These are phyloP conservation scores for Liriodendron chinense DNA, from an alignment of 164 flowering plant genomes.

Conservation along the genomic window DNA sequence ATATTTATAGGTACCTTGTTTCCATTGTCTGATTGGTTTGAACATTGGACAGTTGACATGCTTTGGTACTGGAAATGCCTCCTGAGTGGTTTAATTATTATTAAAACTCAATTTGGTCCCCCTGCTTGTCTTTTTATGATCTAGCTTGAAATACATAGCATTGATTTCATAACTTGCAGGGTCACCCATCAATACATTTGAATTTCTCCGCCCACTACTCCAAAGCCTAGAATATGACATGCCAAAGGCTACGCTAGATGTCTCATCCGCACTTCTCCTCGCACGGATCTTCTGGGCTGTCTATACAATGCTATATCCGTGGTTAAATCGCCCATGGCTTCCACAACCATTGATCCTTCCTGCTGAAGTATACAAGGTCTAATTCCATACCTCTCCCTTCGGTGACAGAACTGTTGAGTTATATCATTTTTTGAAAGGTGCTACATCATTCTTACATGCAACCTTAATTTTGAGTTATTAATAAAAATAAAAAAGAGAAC, in stretches of 20 bases:
- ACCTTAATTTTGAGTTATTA: too few species aligned
- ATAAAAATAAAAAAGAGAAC: too few species aligned
- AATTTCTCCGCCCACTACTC: slow-evolving; percentile 66
- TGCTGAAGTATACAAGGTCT: slow-evolving; percentile 90
- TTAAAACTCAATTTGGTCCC: background rate
- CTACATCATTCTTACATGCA: too few species aligned
- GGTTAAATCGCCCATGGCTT: slow-evolving; percentile 75
- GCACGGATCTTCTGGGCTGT: slow-evolving; percentile 45
- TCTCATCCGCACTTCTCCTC: slow-evolving; percentile 52
- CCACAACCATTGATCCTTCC: slow-evolving; percentile 93
- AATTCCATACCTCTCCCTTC: background rate
- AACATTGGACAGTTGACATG: too few species aligned
- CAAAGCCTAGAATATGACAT: slow-evolving; percentile 70
- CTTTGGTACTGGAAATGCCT: too few species aligned
- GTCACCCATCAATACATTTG: slow-evolving; percentile 73
- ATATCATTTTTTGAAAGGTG: too few species aligned
- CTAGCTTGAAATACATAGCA: background rate
- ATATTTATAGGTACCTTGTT: too few species aligned
- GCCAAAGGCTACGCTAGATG: slow-evolving; percentile 56
- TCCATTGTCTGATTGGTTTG: too few species aligned
- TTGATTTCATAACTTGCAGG: slow-evolving; percentile 39
- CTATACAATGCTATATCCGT: slow-evolving; percentile 75
- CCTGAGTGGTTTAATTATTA: too few species aligned
- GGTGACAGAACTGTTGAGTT: background rate
- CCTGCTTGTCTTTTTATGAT: background rate